Evolutionary conservation across 805 yeast species (phyloP), one percentile per base, ranked within the genome.

Genomic region (Vanderwaltozyma verrucispora): DNA sequence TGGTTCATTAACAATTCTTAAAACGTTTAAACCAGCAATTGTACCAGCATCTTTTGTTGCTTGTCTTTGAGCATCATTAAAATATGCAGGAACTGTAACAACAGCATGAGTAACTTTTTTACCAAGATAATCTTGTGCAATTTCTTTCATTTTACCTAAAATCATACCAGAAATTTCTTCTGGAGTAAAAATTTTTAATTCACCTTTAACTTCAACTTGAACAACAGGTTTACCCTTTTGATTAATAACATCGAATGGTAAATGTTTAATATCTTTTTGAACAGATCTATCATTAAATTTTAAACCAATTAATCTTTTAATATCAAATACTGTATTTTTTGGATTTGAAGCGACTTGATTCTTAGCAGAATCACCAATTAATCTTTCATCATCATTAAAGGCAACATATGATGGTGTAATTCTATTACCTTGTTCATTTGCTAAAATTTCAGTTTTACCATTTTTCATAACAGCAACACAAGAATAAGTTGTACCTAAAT

Each of bases 371-470:
- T 87, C 96, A 62, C 96, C 96, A 44, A 87, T 87, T 44, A 87
- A 74, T 67, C 96, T 77, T 68, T 87, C 96, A 30, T 84, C 85
- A 36, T 81, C 89, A 17, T 87, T 83, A 67, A 87, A 87, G 9
- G 94, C 95, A 45, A 87, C 96, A 56, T 81, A 87, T 1, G 95
- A 85, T 20, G 96, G 96, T 15, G 96, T 87, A 53, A 88, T 87
- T 73, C 96, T 82, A 69, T 86, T 85, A 70, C 96, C 96, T 69
- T 87, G 96, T 65, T 87, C 96, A 59, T 87, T 87, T 47, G 96
- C 95, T 47, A 87, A 71, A 52, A 87, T 87, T 60, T 87, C 96
- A 36, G 89, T 95, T 56, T 87, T 74, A 55, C 88, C 94, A 51
- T 78, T 75, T 54, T 74, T 74, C 81, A 77, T 75, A 33, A 75